Evolutionary conservation across 177 flowering plant species (phyloP).

Genomic region (Vitis hybrid): DNA sequence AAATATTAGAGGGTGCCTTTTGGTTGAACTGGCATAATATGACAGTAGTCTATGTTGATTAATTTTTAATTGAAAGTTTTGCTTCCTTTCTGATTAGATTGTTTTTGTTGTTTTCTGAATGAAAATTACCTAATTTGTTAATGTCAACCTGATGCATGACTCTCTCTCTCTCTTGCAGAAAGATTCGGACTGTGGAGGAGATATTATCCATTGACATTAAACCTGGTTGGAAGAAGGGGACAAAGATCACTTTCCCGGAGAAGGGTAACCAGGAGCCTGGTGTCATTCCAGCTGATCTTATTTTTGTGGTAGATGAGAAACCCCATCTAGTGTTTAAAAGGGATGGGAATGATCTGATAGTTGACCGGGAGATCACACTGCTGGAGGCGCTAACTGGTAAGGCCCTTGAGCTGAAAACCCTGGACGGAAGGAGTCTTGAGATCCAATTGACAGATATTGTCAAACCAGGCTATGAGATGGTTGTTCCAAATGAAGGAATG

Average conservation of each 20-base stretch:
- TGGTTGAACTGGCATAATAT: too few species aligned
- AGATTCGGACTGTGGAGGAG: constrained; percentile 62
- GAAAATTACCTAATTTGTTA: background rate
- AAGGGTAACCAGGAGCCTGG: constrained; percentile 77
- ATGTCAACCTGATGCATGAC: background rate
- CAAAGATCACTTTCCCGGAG: constrained; percentile 91
- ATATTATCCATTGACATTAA: constrained; percentile 78
- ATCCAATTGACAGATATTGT: constrained; percentile 59
- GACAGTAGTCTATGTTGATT: too few species aligned
- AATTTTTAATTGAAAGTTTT: too few species aligned
- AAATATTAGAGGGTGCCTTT: too few species aligned
- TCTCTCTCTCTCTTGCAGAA: constrained; percentile 46
- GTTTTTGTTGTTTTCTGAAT: background rate
- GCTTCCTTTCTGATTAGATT: too few species aligned
- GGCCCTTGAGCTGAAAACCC: constrained; percentile 58
- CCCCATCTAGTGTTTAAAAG: constrained; percentile 74
- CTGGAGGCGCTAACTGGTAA: constrained; percentile 86
- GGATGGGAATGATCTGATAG: constrained; percentile 79
- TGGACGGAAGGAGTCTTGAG: constrained; percentile 69
- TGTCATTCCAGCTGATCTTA: constrained; percentile 69
- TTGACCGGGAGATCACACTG: constrained; percentile 60
- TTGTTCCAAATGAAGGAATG: constrained; percentile 87
- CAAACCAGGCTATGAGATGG: constrained; percentile 71
- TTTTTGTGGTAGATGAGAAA: constrained; percentile 84
- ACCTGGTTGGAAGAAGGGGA: constrained; percentile 99